Conservation (phyloP, 1,284 basidiomycete species). For the Austropuccinia psidii region DNA sequence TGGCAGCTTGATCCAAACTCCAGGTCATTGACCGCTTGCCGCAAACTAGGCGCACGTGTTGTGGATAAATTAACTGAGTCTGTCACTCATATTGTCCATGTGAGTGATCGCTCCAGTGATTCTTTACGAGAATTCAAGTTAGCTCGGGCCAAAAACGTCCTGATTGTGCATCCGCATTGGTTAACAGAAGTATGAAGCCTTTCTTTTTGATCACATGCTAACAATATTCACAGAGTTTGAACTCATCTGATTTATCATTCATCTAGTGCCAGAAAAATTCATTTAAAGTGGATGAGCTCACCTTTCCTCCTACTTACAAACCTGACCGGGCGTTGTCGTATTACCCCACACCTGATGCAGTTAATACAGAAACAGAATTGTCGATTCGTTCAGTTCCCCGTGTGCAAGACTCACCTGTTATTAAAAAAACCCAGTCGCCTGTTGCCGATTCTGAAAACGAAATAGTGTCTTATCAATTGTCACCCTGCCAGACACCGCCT, state of each 20-base stretch:
- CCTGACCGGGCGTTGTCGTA: conserved; percentile 18
- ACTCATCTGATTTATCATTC: neutral
- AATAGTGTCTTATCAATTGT: conserved; percentile 3
- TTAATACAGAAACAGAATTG: neutral
- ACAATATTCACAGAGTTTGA: neutral
- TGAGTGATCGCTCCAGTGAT: neutral
- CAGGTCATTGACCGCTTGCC: conserved; percentile 4
- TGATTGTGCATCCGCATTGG: conserved; percentile 33
- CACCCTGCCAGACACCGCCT: neutral
- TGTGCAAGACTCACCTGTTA: neutral
- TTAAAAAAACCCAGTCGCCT: neutral
- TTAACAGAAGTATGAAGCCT: conserved; percentile 3
- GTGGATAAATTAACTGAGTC: conserved; percentile 17
- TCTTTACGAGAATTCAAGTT: conserved; percentile 10
- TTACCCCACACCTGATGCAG: neutral
- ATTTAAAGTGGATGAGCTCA: conserved; percentile 15
- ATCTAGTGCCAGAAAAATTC: conserved; percentile 18
- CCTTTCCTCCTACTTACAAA: conserved; percentile 25
- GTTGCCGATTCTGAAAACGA: conserved; percentile 9
- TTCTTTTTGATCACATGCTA: neutral
- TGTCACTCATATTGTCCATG: conserved; percentile 30
- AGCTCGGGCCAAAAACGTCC: conserved; percentile 6
- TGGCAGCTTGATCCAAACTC: conserved; percentile 20
- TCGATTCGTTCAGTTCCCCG: neutral
- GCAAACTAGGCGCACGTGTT: conserved; percentile 30